Percentiles rank a stretch among this genome's conserved stretches.
phyloP scores from a whole-genome alignment of 495 filamentous ascomycete species.

The Penicillium chermesinum region DNA sequence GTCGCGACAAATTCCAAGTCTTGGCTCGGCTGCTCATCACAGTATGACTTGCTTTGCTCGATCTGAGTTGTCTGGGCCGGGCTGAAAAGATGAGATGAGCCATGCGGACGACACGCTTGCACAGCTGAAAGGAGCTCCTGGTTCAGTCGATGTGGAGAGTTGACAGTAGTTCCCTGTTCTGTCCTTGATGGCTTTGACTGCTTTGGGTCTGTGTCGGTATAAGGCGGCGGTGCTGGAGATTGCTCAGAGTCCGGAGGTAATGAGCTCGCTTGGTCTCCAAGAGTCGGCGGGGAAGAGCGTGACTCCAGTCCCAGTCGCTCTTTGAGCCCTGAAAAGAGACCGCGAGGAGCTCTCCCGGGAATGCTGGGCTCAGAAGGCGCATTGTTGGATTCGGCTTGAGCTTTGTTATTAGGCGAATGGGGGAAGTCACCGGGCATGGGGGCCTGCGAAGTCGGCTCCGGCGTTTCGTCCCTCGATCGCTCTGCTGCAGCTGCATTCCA shows the following conservation, averaged over 20 bases:
- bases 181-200: constrained; percentile 36
- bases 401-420: constrained; percentile 50
- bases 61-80: constrained; percentile 67
- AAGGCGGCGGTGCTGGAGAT: constrained; percentile 42
- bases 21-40: constrained; percentile 73
- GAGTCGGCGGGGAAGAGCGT: constrained; percentile 22
- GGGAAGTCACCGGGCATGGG: constrained; percentile 67
- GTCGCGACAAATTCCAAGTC: constrained; percentile 73
- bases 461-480: constrained; percentile 25
- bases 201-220: constrained; percentile 34
- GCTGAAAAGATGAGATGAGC: constrained; percentile 63
- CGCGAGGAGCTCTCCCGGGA: constrained; percentile 38
- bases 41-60: constrained; percentile 83
- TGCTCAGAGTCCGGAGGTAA: constrained; percentile 22
- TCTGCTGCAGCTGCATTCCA: constrained; percentile 37
- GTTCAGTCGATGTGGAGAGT: constrained; percentile 48
- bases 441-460: constrained; percentile 28
- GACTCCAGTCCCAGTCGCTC: constrained; percentile 61
- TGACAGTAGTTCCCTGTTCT: constrained; percentile 36
- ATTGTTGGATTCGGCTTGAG: constrained; percentile 11
- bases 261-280: constrained; percentile 23
- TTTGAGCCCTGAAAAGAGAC: constrained; percentile 61
- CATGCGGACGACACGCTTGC: constrained; percentile 72
- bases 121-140: constrained; percentile 71
- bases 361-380: constrained; percentile 15